Evolutionary conservation across 495 filamentous ascomycete species (phyloP).

Genomic region (Hypoxylon crocopeplum): DNA sequence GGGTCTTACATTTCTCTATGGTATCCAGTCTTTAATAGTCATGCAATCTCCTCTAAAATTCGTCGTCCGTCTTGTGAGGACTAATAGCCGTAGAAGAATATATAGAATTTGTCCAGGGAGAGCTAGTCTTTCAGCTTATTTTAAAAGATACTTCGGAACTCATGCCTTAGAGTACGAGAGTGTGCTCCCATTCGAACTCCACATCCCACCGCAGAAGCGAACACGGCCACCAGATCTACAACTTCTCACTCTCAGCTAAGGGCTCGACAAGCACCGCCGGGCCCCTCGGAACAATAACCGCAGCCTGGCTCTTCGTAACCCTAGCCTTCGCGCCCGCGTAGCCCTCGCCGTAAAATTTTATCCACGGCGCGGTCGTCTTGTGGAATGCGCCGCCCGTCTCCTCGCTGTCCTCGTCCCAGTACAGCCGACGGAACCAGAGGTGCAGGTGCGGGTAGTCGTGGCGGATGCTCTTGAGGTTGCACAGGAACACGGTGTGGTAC

Average conservation of each 20-base stretch:
- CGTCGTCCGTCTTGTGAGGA: too few species aligned
- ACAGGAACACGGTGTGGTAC: conserved; percentile 85
- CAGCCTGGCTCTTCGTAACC: conserved; percentile 27
- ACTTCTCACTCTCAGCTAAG: conserved; percentile 24
- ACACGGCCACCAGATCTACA: not conserved
- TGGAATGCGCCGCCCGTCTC: conserved; percentile 51
- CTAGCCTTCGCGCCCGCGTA: conserved; percentile 35
- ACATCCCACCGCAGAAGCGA: too few species aligned
- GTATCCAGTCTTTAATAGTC: too few species aligned
- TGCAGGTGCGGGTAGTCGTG: conserved; percentile 75
- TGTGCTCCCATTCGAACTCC: too few species aligned
- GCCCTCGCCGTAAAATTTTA: conserved; percentile 27
- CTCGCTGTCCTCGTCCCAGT: conserved; percentile 64
- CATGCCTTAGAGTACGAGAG: too few species aligned
- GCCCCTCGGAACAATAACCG: conserved; percentile 40
- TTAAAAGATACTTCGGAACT: too few species aligned
- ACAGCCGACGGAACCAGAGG: conserved; percentile 69
- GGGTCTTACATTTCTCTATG: too few species aligned
- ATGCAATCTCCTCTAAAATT: too few species aligned
- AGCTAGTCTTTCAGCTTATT: too few species aligned
- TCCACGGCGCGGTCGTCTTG: conserved; percentile 60
- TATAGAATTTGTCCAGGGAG: too few species aligned
- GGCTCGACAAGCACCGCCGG: conserved; percentile 42
- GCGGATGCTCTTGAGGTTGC: conserved; percentile 77
- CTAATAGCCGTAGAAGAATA: too few species aligned